Conservation (phyloP, 495 filamentous ascomycete species). For the Lophium mytilinum region DNA sequence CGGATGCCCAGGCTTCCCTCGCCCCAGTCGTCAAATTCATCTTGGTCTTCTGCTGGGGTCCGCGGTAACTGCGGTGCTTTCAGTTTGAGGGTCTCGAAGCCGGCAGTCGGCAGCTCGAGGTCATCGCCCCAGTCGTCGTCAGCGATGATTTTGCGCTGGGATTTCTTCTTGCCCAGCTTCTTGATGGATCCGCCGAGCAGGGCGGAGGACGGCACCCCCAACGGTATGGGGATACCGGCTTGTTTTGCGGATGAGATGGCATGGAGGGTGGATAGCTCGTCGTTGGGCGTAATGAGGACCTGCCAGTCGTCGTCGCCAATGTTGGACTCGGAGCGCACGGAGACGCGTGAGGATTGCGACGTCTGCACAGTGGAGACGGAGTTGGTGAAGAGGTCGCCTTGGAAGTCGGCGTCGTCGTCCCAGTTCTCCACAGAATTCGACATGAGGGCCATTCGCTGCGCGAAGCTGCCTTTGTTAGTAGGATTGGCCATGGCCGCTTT, state of each 20-base stretch:
- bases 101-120: conserved; percentile 58
- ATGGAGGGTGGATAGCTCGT: conserved; percentile 69
- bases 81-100: conserved; percentile 25
- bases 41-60: conserved; percentile 42
- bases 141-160: conserved; percentile 57
- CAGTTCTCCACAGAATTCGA: conserved; percentile 56
- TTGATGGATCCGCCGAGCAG: conserved; percentile 92
- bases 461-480: conserved; percentile 22
- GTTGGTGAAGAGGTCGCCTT: conserved; percentile 57
- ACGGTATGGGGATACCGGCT: conserved; percentile 86
- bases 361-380: conserved; percentile 58
- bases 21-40: conserved; percentile 87
- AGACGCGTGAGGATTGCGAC: conserved; percentile 69
- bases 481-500: conserved; percentile 17
- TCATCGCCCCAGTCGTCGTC: conserved; percentile 92
- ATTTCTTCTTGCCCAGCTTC: conserved; percentile 71
- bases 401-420: conserved; percentile 79
- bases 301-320: conserved; percentile 79
- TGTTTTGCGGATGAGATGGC: conserved; percentile 79
- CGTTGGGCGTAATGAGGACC: conserved; percentile 65
- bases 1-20: conserved; percentile 86
- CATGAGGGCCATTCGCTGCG: conserved; percentile 19
- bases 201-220: conserved; percentile 86
- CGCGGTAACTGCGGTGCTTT: conserved; percentile 46
- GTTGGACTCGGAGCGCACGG: conserved; percentile 64